Percentiles rank a stretch among this genome's conserved stretches.
Conservation (phyloP, 73 alveolate genomes). For the Strombidium stylifer region DNA sequence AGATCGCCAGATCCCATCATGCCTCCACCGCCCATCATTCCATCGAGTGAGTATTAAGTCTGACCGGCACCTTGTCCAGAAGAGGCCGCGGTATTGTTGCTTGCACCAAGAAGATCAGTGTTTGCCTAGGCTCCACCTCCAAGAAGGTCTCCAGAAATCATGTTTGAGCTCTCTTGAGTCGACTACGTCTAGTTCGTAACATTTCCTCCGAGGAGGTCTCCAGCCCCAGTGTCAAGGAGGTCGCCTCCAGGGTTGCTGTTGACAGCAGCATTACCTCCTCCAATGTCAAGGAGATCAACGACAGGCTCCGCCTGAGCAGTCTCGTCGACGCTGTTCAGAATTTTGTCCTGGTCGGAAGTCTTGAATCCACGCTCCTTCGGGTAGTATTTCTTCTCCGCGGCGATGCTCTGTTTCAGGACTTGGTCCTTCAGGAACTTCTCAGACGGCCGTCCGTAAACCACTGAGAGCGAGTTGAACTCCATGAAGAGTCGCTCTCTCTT, state of each 20-base stretch:
- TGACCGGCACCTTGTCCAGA: neutral
- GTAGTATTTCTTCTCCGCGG: slow-evolving; percentile 38
- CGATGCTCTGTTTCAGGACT: slow-evolving; percentile 17
- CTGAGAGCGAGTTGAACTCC: slow-evolving; percentile 60
- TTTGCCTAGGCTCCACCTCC: slow-evolving; percentile 13
- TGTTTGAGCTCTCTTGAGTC: neutral
- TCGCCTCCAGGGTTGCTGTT: too few relatives aligned
- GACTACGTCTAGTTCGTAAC: too few relatives aligned
- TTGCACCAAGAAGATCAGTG: neutral
- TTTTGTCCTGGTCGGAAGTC: too few relatives aligned
- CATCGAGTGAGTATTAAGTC: slow-evolving; percentile 4
- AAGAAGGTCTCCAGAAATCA: slow-evolving; percentile 3
- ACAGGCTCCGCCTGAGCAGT: too few relatives aligned
- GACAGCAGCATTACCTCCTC: too few relatives aligned
- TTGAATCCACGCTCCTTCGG: too few relatives aligned
- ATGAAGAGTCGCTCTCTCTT: slow-evolving; percentile 28
- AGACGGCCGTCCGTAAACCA: slow-evolving; percentile 53
- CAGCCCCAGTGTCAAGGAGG: too few relatives aligned
- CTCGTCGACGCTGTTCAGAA: too few relatives aligned
- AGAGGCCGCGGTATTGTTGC: neutral
- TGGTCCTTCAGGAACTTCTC: slow-evolving; percentile 50
- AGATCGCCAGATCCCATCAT: slow-evolving; percentile 1
- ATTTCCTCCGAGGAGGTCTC: too few relatives aligned
- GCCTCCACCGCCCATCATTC: slow-evolving; percentile 1
- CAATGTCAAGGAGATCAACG: too few relatives aligned